Base-by-base conservation (phyloP, 768 basidiomycete species). In the Collybiopsis confluens region DNA sequence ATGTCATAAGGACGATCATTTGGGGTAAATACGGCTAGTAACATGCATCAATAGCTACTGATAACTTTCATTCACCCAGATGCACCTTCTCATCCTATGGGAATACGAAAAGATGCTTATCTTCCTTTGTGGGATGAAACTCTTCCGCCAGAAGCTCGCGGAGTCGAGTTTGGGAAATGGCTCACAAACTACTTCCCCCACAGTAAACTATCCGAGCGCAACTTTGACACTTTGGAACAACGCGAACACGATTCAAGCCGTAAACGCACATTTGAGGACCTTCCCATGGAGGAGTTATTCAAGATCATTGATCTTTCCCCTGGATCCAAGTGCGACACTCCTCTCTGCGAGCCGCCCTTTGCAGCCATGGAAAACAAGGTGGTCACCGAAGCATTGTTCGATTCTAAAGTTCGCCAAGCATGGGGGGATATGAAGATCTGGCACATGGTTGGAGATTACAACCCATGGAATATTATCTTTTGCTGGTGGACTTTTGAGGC, bases 41-140 rank as follows among this genome's bases (percentile, higher is more conserved):
- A 45, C 20, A 26, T 46, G 2, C 20, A 24, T 23, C 6, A 6
- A 13, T 5, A 33, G 30, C 5, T 33, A 13, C 30, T 33, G 30
- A 33, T 13, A 13, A 33, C 5, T 5, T 33, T 33, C 13, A 33
- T n/a, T n/a, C n/a, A n/a, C n/a, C n/a, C 48, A 67, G 68, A 67
- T 36, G 53, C 61, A 9, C 65, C 67, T 4, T 54, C 59, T 10
- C 55, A 59, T 11, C 36, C 48, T 8, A 50, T 63, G n/a, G 64
- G 64, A 10, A 47, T 63, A 10, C 55, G 55, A 59, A 2, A 59
- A 56, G 37, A 52, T 9, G 54, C 55, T 24, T 59, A 61, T 38
- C 52, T 61, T 18, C 64, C 66, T 2, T 60, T 66, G 8, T 62
- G 56, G 48, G 67, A 67, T 35, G 59, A 62, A 24, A 38, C 42